These are phyloP conservation scores for Penicillium sp. DNA, from an alignment of 2,329 filamentous ascomycete genomes.

Conservation along the genomic window DNA sequence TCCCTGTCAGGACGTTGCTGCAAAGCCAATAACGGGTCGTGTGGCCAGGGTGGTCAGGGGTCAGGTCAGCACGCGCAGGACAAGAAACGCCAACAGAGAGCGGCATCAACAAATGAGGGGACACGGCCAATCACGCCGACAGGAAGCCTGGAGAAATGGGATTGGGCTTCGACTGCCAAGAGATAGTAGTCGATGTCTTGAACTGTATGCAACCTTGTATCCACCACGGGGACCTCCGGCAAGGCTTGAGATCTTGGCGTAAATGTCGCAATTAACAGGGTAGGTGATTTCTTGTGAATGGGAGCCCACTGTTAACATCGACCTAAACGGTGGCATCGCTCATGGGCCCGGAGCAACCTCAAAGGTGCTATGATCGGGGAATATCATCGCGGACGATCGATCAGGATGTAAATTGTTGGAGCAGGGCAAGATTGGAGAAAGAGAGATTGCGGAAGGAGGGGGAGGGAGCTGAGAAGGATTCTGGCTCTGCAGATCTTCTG, in stretches of 20 bases:
- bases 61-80: neutral
- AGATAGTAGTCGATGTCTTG: conserved; percentile 15
- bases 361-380: neutral
- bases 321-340: neutral
- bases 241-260: conserved; percentile 11
- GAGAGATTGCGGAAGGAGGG: neutral
- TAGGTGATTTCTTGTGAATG: neutral
- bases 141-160: neutral
- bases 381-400: neutral
- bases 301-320: neutral
- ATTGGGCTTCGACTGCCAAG: conserved; percentile 9
- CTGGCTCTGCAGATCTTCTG: conserved; percentile 13
- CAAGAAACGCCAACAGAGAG: conserved; percentile 11
- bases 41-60: conserved; percentile 11
- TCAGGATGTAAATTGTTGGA: neutral
- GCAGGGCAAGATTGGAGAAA: neutral
- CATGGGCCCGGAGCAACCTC: neutral
- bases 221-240: conserved; percentile 16
- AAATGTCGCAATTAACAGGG: conserved; percentile 1
- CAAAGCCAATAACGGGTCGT: conserved; percentile 2
- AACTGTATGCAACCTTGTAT: conserved; percentile 16
- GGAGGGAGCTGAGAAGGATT: neutral
- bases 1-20: neutral
- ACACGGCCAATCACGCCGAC: conserved; percentile 7
- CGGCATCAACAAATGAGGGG: neutral